Evolutionary conservation across 768 basidiomycete genomes (phyloP), one percentile per base, ranked within the genome.

Genomic region (Mycena filopes): DNA sequence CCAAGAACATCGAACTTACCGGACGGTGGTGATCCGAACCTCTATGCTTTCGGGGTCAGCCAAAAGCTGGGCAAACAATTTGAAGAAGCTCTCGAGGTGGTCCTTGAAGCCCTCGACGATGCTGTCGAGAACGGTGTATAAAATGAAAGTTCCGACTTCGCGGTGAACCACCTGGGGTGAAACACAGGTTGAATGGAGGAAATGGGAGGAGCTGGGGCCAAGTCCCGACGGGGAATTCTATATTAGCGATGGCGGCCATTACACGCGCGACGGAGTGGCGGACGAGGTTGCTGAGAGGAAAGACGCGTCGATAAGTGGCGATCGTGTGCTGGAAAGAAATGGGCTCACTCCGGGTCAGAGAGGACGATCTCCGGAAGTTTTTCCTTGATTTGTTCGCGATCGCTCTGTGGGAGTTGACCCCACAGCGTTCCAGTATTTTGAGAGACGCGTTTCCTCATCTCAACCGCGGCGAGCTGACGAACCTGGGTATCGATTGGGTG

Each of bases 401-500:
- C 82, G 40, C 83, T 81, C 74, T 86, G 85, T 38, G 87, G 79
- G 29, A 94, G 84, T 60, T 86, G 81, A 21, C 87, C 81, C 98
- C 98, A 99, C 33, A 96, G 78, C 75, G 86, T 87, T 53, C 91
- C 92, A 70, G 91, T 93, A 72, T 90, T 90, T 75, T 89, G 86
- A 28, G 84, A 77, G 65, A 98, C 87, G 62, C 97, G 93, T 84
- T 99, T 99, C 71, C 97, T 87, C 76, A 98, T 84, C 80, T 99
- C 98, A 59, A 98, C 96, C 10, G 96, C 96, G 50, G 96, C 94
- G 23, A 99, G 86, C 88, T 99, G 98, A 66, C 96, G 93, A 67
- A 98, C 89, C 96, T 99, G 74, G 55, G 28, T 50, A 50, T 23
- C 33, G 25, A 60, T 36, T 21, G n/a, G 57, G 43, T 45, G 51